Percentiles rank a stretch among this genome's conserved stretches.
Evolutionary conservation across 108 stramenopile species (phyloP).

Genomic region (Stephanodiscus minutulus): DNA sequence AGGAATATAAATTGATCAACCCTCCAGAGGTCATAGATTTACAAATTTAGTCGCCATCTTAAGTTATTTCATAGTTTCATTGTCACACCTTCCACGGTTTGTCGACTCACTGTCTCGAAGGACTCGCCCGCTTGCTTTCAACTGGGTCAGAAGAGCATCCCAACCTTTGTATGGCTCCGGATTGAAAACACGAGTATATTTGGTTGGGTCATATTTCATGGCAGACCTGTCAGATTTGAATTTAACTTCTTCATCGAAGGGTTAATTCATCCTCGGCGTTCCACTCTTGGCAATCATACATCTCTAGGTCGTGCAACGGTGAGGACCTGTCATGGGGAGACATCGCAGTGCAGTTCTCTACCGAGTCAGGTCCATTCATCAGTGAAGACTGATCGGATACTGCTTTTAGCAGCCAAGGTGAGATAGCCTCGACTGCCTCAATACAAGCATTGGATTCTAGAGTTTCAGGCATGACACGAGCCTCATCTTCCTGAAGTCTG

Average conservation of each 20-base stretch:
- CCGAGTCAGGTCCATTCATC: neutral
- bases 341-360: too few relatives aligned
- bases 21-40: neutral
- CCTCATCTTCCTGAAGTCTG: neutral
- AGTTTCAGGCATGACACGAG: neutral
- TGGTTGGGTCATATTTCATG: neutral
- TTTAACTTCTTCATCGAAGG: conserved; percentile 25
- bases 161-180: conserved; percentile 17
- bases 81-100: neutral
- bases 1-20: neutral
- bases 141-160: conserved; percentile 15
- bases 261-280: conserved; percentile 1
- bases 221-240: neutral
- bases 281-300: neutral
- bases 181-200: neutral
- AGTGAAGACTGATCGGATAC: neutral
- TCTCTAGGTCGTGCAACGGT: neutral
- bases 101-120: conserved; percentile 1
- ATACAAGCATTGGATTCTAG: neutral
- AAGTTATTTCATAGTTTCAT: neutral
- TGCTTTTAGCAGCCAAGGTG: neutral
- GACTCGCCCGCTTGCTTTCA: conserved; percentile 13
- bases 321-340: too few relatives aligned
- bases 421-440: conserved; percentile 4
- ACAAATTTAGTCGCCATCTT: neutral